phyloP scores from a whole-genome alignment of 352 stramenopile species.

The Phytophthora sp. region DNA sequence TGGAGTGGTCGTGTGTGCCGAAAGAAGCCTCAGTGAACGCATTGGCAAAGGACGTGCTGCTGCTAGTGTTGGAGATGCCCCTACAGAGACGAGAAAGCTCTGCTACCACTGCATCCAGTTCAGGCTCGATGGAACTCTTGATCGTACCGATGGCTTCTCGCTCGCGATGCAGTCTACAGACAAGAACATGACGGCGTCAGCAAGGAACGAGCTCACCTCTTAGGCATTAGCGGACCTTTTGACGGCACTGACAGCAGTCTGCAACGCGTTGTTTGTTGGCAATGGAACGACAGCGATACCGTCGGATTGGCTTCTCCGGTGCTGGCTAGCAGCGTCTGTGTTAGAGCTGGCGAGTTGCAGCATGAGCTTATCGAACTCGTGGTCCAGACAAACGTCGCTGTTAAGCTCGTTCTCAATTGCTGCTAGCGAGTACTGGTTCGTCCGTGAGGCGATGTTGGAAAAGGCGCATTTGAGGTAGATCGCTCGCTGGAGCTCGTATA shows the following conservation, averaged over 20 bases:
- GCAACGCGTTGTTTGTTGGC: constrained; percentile 47
- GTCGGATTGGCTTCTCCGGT: constrained; percentile 6
- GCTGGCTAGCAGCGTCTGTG: background rate
- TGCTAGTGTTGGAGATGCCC: constrained; percentile 75
- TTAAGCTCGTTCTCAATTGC: constrained; percentile 77
- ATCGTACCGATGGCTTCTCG: constrained; percentile 79
- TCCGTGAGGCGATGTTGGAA: constrained; percentile 54
- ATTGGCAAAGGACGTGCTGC: constrained; percentile 80
- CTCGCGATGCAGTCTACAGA: constrained; percentile 68
- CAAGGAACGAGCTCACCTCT: background rate
- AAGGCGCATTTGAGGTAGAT: constrained; percentile 81
- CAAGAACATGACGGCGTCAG: constrained; percentile 7
- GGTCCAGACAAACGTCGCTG: constrained; percentile 63
- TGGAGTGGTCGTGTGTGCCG: constrained; percentile 66
- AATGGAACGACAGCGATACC: constrained; percentile 9
- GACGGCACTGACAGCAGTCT: constrained; percentile 60
- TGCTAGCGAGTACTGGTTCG: constrained; percentile 74
- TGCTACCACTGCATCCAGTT: constrained; percentile 64
- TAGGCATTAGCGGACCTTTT: constrained; percentile 56
- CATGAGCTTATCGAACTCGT: constrained; percentile 67
- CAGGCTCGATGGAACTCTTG: constrained; percentile 70
- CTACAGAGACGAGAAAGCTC: constrained; percentile 76
- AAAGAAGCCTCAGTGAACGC: constrained; percentile 79
- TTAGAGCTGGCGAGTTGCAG: constrained; percentile 34
- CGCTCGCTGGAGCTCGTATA: constrained; percentile 71